Evolutionary conservation across 176 grass and related monocot genomes (phyloP).

Genomic region (Lolium multiflorum): DNA sequence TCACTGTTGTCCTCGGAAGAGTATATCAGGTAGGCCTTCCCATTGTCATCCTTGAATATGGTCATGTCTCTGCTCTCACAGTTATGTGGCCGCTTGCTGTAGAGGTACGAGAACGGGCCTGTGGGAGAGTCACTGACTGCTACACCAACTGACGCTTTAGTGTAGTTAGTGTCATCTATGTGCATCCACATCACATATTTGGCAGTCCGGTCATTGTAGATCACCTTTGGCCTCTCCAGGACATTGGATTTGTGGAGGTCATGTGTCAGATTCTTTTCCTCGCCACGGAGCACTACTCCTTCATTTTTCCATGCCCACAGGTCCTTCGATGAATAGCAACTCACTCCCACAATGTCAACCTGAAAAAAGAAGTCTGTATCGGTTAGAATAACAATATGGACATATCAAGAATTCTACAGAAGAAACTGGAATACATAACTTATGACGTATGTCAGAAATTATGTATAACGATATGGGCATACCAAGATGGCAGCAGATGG

Average conservation of each 20-base stretch:
- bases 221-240: constrained; percentile 96
- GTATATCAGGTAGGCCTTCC: constrained; percentile 91
- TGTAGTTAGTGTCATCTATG: constrained; percentile 93
- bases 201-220: constrained; percentile 79
- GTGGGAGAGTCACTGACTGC: constrained; percentile 64
- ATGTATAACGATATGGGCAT: neutral
- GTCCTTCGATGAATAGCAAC: constrained; percentile 94
- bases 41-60: constrained; percentile 93
- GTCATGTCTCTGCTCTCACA: constrained; percentile 98
- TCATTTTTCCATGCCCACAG: constrained; percentile 92
- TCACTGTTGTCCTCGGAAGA: constrained; percentile 95
- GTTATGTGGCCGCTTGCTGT: constrained; percentile 85
- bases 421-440: neutral
- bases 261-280: constrained; percentile 75
- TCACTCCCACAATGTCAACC: constrained; percentile 96
- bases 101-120: constrained; percentile 83
- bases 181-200: constrained; percentile 99
- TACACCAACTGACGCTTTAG: constrained; percentile 88
- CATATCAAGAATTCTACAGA: constrained; percentile 5
- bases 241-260: constrained; percentile 96
- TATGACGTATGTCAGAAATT: neutral
- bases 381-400: constrained; percentile 24
- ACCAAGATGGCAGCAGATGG: constrained; percentile 1
- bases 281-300: constrained; percentile 79
- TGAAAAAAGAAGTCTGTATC: constrained; percentile 33